Conservation (phyloP, 2,329 filamentous ascomycete species). For the Cadophora sp. region DNA sequence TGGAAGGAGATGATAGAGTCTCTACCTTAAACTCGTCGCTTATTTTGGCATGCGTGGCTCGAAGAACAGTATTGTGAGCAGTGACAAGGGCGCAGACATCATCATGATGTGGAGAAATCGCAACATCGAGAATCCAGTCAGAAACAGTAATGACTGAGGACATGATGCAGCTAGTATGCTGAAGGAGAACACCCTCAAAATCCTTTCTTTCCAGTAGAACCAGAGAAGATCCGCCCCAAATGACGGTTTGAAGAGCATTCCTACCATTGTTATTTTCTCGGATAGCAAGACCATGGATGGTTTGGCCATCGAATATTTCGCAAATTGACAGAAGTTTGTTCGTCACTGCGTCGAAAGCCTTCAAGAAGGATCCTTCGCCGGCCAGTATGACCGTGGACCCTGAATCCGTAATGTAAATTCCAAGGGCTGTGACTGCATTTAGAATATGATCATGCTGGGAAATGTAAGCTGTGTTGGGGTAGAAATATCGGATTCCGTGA, state of each 20-base stretch:
- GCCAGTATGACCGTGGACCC: slow-evolving; percentile 56
- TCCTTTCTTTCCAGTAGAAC: slow-evolving; percentile 44
- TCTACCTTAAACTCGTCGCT: slow-evolving; percentile 49
- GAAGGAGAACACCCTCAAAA: slow-evolving; percentile 28
- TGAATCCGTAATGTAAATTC: slow-evolving; percentile 51
- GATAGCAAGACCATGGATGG: slow-evolving; percentile 75
- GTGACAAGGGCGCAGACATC: slow-evolving; percentile 70
- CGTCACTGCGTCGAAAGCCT: slow-evolving; percentile 52
- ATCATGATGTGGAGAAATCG: slow-evolving; percentile 55
- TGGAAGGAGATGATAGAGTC: slow-evolving; percentile 67
- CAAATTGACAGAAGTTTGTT: slow-evolving; percentile 50
- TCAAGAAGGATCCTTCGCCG: slow-evolving; percentile 65
- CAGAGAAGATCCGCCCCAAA: slow-evolving; percentile 73
- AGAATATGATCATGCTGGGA: slow-evolving; percentile 43
- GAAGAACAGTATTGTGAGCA: slow-evolving; percentile 83
- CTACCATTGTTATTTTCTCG: slow-evolving; percentile 31
- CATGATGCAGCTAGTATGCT: slow-evolving; percentile 28
- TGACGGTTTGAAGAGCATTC: slow-evolving; percentile 51
- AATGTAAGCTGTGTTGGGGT: not conserved
- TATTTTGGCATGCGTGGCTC: slow-evolving; percentile 48
- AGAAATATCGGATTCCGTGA: not conserved
- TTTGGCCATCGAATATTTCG: slow-evolving; percentile 69
- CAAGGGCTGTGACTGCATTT: slow-evolving; percentile 64
- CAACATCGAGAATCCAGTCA: slow-evolving; percentile 81
- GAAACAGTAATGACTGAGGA: slow-evolving; percentile 54